These are phyloP conservation scores for Eimeria sp. DNA, from an alignment of 169 alveolate species.

Conservation along the genomic window DNA sequence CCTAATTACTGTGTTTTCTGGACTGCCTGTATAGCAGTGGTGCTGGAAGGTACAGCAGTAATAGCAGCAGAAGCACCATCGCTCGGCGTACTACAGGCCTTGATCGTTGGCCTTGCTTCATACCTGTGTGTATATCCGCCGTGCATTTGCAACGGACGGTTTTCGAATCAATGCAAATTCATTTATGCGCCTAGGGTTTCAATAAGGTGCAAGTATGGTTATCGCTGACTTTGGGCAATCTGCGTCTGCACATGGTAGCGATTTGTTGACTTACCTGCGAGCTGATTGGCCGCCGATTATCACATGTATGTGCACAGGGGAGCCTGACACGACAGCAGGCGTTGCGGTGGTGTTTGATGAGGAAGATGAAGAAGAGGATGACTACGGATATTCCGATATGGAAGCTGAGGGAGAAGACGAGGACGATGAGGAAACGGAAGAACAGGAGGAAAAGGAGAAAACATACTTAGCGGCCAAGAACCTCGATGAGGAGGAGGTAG, in stretches of 20 bases:
- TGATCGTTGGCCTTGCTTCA: not conserved
- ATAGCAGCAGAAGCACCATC: not conserved
- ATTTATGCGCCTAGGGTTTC: not conserved
- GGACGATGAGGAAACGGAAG: conserved; percentile 85
- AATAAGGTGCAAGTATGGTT: not conserved
- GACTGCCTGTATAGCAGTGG: not conserved
- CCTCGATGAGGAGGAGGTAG: conserved; percentile 76
- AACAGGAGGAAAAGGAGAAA: conserved; percentile 83
- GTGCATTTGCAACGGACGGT: not conserved
- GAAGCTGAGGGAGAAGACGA: conserved; percentile 84
- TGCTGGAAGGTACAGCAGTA: not conserved
- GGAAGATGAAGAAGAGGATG: conserved; percentile 87
- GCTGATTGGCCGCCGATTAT: not conserved
- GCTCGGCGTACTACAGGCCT: not conserved
- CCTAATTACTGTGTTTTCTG: not conserved
- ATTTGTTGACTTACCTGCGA: not conserved
- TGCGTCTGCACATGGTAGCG: not conserved
- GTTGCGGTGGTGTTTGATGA: conserved; percentile 86
- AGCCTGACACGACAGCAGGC: conserved; percentile 84
- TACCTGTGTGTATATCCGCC: not conserved
- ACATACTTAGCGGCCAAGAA: conserved; percentile 73
- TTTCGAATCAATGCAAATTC: not conserved
- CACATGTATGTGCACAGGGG: conserved; percentile 69
- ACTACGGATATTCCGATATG: conserved; percentile 79
- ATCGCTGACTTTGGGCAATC: too few relatives aligned